A percentile compares a stretch with the other conserved stretches of the same genome.
These are phyloP conservation scores for Aspergillus nomiae DNA, from an alignment of 2,329 filamentous ascomycete genomes.

Conservation along the genomic window DNA sequence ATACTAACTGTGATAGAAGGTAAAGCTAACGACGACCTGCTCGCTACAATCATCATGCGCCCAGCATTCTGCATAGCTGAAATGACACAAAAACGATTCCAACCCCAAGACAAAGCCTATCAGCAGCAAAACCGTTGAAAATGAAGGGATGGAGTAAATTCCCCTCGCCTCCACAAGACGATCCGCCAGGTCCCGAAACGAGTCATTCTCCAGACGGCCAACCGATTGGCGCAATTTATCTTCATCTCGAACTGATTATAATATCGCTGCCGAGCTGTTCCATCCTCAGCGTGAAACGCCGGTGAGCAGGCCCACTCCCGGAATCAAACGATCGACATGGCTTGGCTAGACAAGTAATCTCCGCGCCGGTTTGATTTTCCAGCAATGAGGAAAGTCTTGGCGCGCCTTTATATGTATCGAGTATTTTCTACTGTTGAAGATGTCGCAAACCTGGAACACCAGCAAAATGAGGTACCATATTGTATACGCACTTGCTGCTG, in stretches of 20 bases:
- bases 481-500: neutral
- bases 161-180: neutral
- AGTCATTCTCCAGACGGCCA: neutral
- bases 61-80: neutral
- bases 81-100: neutral
- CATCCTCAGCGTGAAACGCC: constrained; percentile 2
- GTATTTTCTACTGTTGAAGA: neutral
- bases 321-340: neutral
- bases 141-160: neutral
- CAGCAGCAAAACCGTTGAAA: rapidly evolving
- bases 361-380: constrained; percentile 11
- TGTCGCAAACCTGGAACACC: neutral
- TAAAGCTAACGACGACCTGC: neutral
- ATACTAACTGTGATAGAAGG: too few species aligned
- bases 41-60: too few species aligned
- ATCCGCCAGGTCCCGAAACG: neutral
- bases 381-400: constrained; percentile 12
- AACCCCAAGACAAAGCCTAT: neutral
- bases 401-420: neutral
- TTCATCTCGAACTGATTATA: neutral
- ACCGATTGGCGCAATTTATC: neutral
- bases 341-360: constrained; percentile 13
- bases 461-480: constrained; percentile 3
- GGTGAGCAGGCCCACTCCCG: neutral
- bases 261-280: neutral